These are phyloP conservation scores for Fraxinus anomala DNA, from an alignment of 257 asterid genomes.

Conservation along the genomic window DNA sequence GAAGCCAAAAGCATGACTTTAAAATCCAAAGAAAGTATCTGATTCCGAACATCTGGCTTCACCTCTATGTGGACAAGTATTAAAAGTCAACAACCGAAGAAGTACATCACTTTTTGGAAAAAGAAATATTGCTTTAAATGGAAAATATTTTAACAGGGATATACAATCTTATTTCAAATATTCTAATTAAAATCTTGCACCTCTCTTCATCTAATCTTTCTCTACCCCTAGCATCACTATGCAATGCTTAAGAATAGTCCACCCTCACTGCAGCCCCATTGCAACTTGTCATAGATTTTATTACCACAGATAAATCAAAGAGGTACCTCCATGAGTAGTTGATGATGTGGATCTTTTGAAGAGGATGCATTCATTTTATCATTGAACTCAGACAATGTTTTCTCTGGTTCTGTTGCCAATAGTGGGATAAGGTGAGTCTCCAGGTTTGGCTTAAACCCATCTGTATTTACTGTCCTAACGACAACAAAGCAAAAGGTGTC, in stretches of 20 bases:
- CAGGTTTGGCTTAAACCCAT: constrained; percentile 96
- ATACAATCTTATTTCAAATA: neutral
- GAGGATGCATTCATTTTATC: constrained; percentile 50
- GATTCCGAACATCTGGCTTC: neutral
- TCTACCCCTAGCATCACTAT: constrained; percentile 19
- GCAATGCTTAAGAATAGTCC: neutral
- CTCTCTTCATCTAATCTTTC: neutral
- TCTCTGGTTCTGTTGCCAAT: constrained; percentile 67
- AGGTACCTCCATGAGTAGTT: constrained; percentile 76
- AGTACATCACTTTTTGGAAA: neutral
- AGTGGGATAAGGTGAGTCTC: constrained; percentile 94
- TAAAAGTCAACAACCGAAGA: constrained; percentile 5
- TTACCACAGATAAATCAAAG: constrained; percentile 29
- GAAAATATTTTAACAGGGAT: neutral
- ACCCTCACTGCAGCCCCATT: constrained; percentile 19
- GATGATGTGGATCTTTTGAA: constrained; percentile 74
- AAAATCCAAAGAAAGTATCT: neutral
- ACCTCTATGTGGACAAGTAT: neutral
- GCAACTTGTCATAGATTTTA: constrained; percentile 8
- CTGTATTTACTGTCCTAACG: constrained; percentile 84
- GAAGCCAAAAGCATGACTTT: neutral
- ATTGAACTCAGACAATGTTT: constrained; percentile 48
- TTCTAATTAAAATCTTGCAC: neutral
- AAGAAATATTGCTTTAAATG: neutral
- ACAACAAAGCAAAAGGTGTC: constrained; percentile 36